These are phyloP conservation scores for Pythium dissotocum DNA, from an alignment of 352 stramenopile species.

Conservation along the genomic window DNA sequence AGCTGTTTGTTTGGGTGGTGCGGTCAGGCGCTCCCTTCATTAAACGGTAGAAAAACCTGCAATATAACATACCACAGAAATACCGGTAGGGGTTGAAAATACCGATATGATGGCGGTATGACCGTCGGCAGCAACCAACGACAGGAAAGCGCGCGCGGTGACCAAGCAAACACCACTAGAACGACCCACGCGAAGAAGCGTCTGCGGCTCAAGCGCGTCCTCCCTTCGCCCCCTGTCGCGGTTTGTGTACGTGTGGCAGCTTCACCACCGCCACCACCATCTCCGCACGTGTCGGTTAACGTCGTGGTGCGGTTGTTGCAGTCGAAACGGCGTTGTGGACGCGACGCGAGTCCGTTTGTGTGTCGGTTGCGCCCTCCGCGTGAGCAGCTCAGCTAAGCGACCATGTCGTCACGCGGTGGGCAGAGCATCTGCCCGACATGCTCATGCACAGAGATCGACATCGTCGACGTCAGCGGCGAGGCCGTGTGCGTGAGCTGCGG, in stretches of 20 bases:
- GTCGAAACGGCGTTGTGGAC: neutral
- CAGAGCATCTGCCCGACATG: constrained; percentile 92
- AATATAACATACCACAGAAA: neutral
- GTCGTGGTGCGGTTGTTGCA: neutral
- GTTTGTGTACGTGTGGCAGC: neutral
- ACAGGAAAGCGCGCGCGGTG: neutral
- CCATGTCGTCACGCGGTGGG: constrained; percentile 7
- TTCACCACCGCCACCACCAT: neutral
- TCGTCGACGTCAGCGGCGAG: constrained; percentile 90
- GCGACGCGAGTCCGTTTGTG: neutral
- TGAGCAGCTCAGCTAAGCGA: neutral
- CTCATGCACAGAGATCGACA: constrained; percentile 94
- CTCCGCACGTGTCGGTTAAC: neutral
- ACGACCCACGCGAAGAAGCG: neutral
- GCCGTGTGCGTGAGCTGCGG: constrained; percentile 86
- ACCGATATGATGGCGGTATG: constrained; percentile 19
- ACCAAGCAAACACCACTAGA: neutral
- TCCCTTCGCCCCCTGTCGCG: neutral
- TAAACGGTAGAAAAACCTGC: constrained; percentile 15
- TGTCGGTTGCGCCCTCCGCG: neutral
- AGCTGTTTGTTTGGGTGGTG: constrained; percentile 30
- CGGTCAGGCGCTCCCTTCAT: constrained; percentile 20
- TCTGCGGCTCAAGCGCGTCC: neutral
- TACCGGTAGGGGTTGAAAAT: constrained; percentile 5
- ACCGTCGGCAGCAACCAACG: constrained; percentile 24